Percentiles rank a stretch among this genome's conserved stretches.
Conservation (phyloP, 2,329 filamentous ascomycete genomes). For the Didymella pomorum region DNA sequence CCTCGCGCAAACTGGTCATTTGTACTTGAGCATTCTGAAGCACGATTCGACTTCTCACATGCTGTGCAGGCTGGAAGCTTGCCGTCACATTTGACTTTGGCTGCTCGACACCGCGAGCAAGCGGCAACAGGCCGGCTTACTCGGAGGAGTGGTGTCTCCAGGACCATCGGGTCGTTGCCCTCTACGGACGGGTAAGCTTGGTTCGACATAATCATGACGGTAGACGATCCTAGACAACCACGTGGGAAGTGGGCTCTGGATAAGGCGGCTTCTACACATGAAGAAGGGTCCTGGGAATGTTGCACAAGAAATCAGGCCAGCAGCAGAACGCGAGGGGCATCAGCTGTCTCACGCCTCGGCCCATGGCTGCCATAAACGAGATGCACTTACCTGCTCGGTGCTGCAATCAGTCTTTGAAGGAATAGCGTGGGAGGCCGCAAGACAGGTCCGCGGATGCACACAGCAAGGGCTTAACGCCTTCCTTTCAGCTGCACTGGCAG, state of each 20-base stretch:
- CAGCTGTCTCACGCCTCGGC: conserved; percentile 4
- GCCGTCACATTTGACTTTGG: conserved; percentile 98
- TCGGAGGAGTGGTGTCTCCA: conserved; percentile 68
- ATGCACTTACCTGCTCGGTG: conserved; percentile 32
- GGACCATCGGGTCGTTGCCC: conserved; percentile 49
- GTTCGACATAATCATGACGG: conserved; percentile 2
- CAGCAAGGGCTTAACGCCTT: conserved; percentile 19
- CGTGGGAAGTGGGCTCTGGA: conserved; percentile 4
- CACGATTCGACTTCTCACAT: conserved; percentile 88
- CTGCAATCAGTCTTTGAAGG: conserved; percentile 19
- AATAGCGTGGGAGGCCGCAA: conserved; percentile 29
- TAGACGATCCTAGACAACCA: not conserved
- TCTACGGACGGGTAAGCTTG: conserved; percentile 19
- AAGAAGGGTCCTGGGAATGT: conserved; percentile 1
- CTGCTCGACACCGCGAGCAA: conserved; percentile 82
- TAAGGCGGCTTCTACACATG: not conserved
- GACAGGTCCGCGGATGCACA: conserved; percentile 19
- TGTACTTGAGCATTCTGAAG: conserved; percentile 87
- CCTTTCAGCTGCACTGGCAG: conserved; percentile 11
- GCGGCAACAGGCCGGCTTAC: conserved; percentile 82
- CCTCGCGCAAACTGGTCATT: conserved; percentile 96
- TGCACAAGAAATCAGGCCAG: conserved; percentile 9
- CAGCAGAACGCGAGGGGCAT: conserved; percentile 15
- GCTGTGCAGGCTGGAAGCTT: conserved; percentile 95
- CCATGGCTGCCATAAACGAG: conserved; percentile 19